Percentiles rank a stretch among this genome's conserved stretches.
Conservation (phyloP, 1,284 basidiomycete species). For the Omphalotus olearius region DNA sequence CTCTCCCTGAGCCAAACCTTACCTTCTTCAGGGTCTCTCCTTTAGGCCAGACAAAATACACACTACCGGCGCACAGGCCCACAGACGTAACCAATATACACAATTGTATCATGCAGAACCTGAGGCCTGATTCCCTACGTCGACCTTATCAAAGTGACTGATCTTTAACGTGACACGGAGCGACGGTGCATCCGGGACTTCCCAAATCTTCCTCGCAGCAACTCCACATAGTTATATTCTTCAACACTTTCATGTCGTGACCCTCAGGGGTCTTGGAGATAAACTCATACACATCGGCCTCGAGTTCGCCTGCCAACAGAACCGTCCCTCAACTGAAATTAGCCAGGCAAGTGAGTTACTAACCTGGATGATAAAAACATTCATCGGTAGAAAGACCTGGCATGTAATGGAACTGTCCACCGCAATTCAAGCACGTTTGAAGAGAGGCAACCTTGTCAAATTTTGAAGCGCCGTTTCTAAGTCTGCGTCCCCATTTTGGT, state of each 20-base stretch:
- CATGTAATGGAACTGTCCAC: background rate
- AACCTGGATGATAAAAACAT: constrained; percentile 12
- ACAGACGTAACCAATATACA: too few relatives aligned
- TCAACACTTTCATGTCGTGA: constrained; percentile 25
- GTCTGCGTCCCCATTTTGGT: background rate
- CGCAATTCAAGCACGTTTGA: constrained; percentile 2
- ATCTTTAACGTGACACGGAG: constrained; percentile 3
- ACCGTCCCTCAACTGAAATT: background rate
- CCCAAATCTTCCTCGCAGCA: constrained; percentile 34
- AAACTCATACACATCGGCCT: constrained; percentile 35
- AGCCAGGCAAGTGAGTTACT: background rate
- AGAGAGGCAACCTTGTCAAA: background rate
- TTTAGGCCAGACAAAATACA: too few relatives aligned
- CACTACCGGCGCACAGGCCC: too few relatives aligned
- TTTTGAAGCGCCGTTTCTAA: background rate
- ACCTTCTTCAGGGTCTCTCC: too few relatives aligned
- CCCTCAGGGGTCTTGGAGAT: constrained; percentile 29
- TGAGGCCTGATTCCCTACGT: too few relatives aligned
- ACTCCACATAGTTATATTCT: constrained; percentile 37
- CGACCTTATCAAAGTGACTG: too few relatives aligned
- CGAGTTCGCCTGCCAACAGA: constrained; percentile 25
- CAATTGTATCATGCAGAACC: too few relatives aligned
- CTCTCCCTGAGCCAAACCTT: too few relatives aligned
- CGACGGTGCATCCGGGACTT: constrained; percentile 1
- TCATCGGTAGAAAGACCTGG: background rate